Conservation (phyloP, 768 basidiomycete genomes). For the Mycena vulgaris region DNA sequence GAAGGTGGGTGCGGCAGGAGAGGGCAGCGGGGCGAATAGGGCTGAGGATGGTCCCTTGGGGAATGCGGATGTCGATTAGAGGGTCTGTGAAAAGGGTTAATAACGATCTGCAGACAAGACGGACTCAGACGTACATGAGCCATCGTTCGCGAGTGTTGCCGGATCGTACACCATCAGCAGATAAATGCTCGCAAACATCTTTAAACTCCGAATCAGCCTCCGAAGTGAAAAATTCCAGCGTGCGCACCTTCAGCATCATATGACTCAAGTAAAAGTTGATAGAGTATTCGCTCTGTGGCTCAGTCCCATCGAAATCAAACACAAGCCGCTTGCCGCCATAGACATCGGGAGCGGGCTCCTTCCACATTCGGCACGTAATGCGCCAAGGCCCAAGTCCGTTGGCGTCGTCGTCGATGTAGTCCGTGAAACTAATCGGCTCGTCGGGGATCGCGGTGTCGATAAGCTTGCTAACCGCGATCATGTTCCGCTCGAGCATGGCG, state of each 20-base stretch:
- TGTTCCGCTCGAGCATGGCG: slow-evolving; percentile 37
- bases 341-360: slow-evolving; percentile 12
- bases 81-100: slow-evolving; percentile 12
- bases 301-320: slow-evolving; percentile 33
- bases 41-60: slow-evolving; percentile 37
- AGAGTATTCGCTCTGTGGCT: slow-evolving; percentile 37
- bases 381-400: slow-evolving; percentile 39
- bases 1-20: slow-evolving; percentile 38
- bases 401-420: slow-evolving; percentile 41
- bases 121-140: not conserved
- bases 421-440: slow-evolving; percentile 34
- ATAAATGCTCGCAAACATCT: slow-evolving; percentile 40
- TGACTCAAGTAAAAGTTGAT: slow-evolving; percentile 39
- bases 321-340: not conserved
- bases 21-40: slow-evolving; percentile 40
- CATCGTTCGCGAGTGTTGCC: slow-evolving; percentile 35
- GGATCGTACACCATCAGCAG: slow-evolving; percentile 38
- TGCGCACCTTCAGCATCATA: slow-evolving; percentile 26
- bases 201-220: slow-evolving; percentile 22
- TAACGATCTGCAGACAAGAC: not conserved
- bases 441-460: slow-evolving; percentile 37
- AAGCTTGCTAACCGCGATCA: slow-evolving; percentile 31
- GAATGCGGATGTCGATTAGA: slow-evolving; percentile 35
- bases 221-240: not conserved
- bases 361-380: slow-evolving; percentile 34